phyloP scores from a whole-genome alignment of 768 basidiomycete genomes.

The Fomitopsis pulvina region DNA sequence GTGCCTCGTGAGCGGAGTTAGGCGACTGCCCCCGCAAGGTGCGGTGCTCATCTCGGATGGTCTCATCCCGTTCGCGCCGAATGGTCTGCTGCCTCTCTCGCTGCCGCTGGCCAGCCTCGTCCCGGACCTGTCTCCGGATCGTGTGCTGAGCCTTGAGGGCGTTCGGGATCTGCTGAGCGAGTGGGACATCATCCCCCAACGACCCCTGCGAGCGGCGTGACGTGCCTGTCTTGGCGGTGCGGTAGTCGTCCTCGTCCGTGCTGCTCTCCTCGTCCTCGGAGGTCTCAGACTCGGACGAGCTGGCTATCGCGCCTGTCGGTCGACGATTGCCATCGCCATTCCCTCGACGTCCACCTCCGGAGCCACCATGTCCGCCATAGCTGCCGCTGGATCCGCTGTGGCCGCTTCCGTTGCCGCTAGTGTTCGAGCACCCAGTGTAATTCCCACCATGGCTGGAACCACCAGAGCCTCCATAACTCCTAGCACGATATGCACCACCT shows the following conservation, averaged over 20 bases:
- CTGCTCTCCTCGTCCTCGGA: constrained; percentile 44
- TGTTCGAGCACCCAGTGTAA: constrained; percentile 10
- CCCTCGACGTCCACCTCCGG: constrained; percentile 17
- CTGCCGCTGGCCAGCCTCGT: constrained; percentile 57
- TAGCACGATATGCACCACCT: neutral
- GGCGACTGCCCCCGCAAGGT: constrained; percentile 1
- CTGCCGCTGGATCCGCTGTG: constrained; percentile 21
- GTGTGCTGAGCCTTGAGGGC: constrained; percentile 79
- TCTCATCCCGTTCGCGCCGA: constrained; percentile 35
- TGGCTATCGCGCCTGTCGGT: constrained; percentile 24
- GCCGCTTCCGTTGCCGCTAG: constrained; percentile 16
- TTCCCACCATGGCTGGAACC: neutral
- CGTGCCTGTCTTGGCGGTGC: constrained; percentile 1
- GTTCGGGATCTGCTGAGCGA: constrained; percentile 77
- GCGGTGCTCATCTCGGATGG: constrained; percentile 6
- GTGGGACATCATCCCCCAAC: constrained; percentile 69
- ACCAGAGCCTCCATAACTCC: neutral
- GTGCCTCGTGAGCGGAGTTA: constrained; percentile 6
- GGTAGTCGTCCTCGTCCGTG: constrained; percentile 27
- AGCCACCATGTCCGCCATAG: constrained; percentile 17
- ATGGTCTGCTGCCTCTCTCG: constrained; percentile 37
- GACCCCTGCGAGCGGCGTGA: constrained; percentile 8
- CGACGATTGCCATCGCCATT: constrained; percentile 33
- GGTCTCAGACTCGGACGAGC: constrained; percentile 17
- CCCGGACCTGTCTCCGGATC: constrained; percentile 64